Evolutionary conservation across 2,329 filamentous ascomycete genomes (phyloP).

Genomic region (Pezicula radicicola): DNA sequence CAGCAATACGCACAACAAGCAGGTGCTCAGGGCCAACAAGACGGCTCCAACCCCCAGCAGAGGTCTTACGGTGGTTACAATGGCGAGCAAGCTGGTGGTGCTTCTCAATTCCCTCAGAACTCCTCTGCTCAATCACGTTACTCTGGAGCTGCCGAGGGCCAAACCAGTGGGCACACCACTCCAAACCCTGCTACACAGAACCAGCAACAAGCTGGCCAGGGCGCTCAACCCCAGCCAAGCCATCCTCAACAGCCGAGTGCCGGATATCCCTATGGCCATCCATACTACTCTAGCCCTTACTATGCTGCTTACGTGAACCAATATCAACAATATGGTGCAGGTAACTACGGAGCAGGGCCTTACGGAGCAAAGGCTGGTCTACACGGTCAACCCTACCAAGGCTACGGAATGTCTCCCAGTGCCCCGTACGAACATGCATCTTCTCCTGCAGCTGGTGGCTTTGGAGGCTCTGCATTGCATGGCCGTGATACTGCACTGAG

Average conservation of each 20-base stretch:
- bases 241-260: slow-evolving; percentile 50
- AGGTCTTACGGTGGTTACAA: slow-evolving; percentile 76
- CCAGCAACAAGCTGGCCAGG: slow-evolving; percentile 46
- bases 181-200: slow-evolving; percentile 71
- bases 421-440: slow-evolving; percentile 31
- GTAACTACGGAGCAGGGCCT: slow-evolving; percentile 31
- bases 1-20: slow-evolving; percentile 51
- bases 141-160: slow-evolving; percentile 60
- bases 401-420: slow-evolving; percentile 29
- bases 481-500: slow-evolving; percentile 30
- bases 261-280: slow-evolving; percentile 51
- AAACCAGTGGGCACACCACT: slow-evolving; percentile 86
- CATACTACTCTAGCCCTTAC: slow-evolving; percentile 61
- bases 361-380: slow-evolving; percentile 31
- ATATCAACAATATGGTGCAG: slow-evolving; percentile 39
- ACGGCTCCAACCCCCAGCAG: slow-evolving; percentile 68
- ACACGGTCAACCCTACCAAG: slow-evolving; percentile 30
- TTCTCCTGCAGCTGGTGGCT: slow-evolving; percentile 28
- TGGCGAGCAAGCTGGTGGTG: slow-evolving; percentile 60
- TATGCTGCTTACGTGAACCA: slow-evolving; percentile 59
- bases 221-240: slow-evolving; percentile 33
- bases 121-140: slow-evolving; percentile 63
- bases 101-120: slow-evolving; percentile 70
- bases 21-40: slow-evolving; percentile 65
- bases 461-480: slow-evolving; percentile 28